Base-by-base conservation (phyloP, 1,284 basidiomycete species). In the Sparassis latifolia region DNA sequence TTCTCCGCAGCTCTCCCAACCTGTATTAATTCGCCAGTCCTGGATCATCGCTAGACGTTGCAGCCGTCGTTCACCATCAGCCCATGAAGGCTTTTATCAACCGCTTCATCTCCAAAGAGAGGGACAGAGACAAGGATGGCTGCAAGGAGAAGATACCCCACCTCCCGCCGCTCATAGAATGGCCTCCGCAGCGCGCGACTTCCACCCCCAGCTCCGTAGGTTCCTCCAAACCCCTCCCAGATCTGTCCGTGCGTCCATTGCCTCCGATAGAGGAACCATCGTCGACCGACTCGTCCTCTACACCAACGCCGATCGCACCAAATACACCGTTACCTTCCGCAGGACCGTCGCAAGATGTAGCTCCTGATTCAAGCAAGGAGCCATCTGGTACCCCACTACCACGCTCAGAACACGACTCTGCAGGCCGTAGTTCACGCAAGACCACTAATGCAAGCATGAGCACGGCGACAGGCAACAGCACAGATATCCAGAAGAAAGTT, bases 41-140 rank as follows among this genome's bases (percentile, higher is more conserved):
- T 62, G 57, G 53, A 42, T 52, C 57, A 50, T 41, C 50, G 44
- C 44, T 50, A 51, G 47, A 56, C 51, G 47, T 54, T 51, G 43
- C 47, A 47, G 20, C 20, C 20, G 20, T 20, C 20, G 20, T 20
- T 20, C 20, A 41, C 35, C 44, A 46, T 41, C n/a, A 45, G 54
- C 58, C 66, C 61, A 89, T 89, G 87, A 89, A 86, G 76, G 87
- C 86, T 47, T 84, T 89, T 60, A 77, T 89, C 66, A 76, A 78
- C 64, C 71, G 85, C 55, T 81, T 82, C 55, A 75, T 79, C 53
- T 70, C 77, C 49, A 71, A 70, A 59, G 66, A 67, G 58, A 85
- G 84, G 66, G 81, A 84, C 55, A 82, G 74, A 67, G 79, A 84
- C 56, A 74, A 72, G 56, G 73, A 77, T 54, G 57, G 58, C 33